phyloP scores from a whole-genome alignment of 352 stramenopile species.

The Phytophthora fragariae region DNA sequence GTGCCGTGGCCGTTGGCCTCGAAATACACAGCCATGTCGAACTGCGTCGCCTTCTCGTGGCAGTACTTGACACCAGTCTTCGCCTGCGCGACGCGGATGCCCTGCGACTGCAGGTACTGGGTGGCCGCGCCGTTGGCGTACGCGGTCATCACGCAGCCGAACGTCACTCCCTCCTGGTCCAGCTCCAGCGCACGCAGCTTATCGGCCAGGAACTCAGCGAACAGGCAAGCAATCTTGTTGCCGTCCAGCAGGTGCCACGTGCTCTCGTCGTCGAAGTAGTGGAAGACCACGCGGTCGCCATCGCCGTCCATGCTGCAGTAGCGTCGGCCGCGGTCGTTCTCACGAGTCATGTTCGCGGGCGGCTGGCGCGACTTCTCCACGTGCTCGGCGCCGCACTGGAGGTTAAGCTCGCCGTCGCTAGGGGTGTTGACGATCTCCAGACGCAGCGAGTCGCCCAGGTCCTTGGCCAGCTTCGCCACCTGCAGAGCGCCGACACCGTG shows the following conservation, averaged over 20 bases:
- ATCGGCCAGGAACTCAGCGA: slow-evolving; percentile 94
- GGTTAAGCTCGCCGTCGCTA: slow-evolving; percentile 94
- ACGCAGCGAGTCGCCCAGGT: slow-evolving; percentile 80
- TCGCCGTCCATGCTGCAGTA: slow-evolving; percentile 98
- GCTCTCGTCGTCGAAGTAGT: slow-evolving; percentile 88
- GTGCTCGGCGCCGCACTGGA: slow-evolving; percentile 96
- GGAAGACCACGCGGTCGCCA: slow-evolving; percentile 98
- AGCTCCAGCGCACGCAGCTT: slow-evolving; percentile 86
- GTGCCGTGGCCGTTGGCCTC: slow-evolving; percentile 99
- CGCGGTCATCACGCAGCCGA: slow-evolving; percentile 98
- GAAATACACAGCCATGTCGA: slow-evolving; percentile 99
- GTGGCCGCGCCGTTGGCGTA: slow-evolving; percentile 98
- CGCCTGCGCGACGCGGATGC: slow-evolving; percentile 86
- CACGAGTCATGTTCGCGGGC: slow-evolving; percentile 70
- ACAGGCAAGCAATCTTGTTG: slow-evolving; percentile 98
- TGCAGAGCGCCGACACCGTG: slow-evolving; percentile 93
- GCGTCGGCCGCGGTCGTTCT: slow-evolving; percentile 75
- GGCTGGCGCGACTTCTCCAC: slow-evolving; percentile 95
- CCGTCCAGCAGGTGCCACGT: slow-evolving; percentile 95
- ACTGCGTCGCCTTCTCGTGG: slow-evolving; percentile 95
- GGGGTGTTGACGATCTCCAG: slow-evolving; percentile 86
- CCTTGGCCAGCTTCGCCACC: slow-evolving; percentile 78
- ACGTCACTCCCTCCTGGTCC: slow-evolving; percentile 81
- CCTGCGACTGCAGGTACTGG: slow-evolving; percentile 83
- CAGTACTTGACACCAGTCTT: slow-evolving; percentile 99